Percentiles rank a stretch among this genome's conserved stretches.
Evolutionary conservation across 1,284 basidiomycete genomes (phyloP).

Genomic region (Puccinia novopanici): DNA sequence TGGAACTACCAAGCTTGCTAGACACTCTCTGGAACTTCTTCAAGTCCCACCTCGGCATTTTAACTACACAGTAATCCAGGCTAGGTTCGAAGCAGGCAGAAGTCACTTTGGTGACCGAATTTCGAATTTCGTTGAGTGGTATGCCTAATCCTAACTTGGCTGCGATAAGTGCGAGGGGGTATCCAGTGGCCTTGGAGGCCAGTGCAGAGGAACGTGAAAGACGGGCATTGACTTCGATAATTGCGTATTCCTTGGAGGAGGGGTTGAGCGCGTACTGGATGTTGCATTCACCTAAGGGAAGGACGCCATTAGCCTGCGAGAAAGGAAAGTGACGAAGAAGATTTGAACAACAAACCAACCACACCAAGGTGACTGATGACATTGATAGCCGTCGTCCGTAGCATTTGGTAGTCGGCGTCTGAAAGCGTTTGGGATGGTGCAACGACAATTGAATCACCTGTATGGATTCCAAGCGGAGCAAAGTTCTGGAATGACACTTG

Average conservation of each 20-base stretch:
- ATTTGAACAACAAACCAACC: constrained; percentile 63
- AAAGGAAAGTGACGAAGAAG: not conserved
- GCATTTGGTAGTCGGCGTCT: constrained; percentile 98
- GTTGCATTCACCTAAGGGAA: constrained; percentile 76
- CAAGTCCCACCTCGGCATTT: constrained; percentile 98
- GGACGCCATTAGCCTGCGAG: constrained; percentile 6
- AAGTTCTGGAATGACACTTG: constrained; percentile 72
- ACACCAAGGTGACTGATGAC: constrained; percentile 97
- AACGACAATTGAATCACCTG: constrained; percentile 96
- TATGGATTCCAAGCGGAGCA: constrained; percentile 96
- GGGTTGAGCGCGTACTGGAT: constrained; percentile 99
- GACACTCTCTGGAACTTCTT: constrained; percentile 96
- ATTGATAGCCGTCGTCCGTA: constrained; percentile 94
- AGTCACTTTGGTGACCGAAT: constrained; percentile 93
- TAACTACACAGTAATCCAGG: constrained; percentile 95
- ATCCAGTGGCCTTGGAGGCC: constrained; percentile 97
- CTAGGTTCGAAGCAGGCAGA: constrained; percentile 97
- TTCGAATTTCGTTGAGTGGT: constrained; percentile 95
- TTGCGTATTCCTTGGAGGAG: constrained; percentile 91
- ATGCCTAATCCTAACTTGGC: constrained; percentile 96
- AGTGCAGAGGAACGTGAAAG: constrained; percentile 95
- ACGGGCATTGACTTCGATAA: constrained; percentile 99
- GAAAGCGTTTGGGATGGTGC: constrained; percentile 97
- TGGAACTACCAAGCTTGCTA: constrained; percentile 80
- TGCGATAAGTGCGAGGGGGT: constrained; percentile 96